These are phyloP conservation scores for Ilex paraguariensis DNA, from an alignment of 305 asterid species.

Conservation along the genomic window DNA sequence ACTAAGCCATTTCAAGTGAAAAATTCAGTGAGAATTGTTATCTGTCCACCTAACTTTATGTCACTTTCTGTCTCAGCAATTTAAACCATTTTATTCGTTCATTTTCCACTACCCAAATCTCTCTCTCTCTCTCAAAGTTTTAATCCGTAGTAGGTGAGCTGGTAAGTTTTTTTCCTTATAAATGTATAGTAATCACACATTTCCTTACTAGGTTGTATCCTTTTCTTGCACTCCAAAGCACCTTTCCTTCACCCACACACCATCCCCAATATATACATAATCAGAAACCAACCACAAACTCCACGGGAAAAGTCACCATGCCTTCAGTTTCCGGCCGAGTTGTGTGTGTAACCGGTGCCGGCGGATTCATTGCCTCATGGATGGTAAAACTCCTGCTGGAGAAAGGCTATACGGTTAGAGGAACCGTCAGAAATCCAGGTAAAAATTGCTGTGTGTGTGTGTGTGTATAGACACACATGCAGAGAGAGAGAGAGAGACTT, in stretches of 20 bases:
- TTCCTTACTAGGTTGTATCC: background rate
- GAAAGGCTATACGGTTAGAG: conserved; percentile 77
- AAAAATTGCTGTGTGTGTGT: background rate
- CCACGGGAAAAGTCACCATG: conserved; percentile 30
- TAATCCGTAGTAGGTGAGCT: background rate
- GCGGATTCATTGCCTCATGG: conserved; percentile 96
- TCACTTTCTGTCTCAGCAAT: too few species aligned
- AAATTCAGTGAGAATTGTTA: too few species aligned
- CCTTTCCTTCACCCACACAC: background rate
- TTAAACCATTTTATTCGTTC: too few species aligned
- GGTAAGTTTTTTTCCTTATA: background rate
- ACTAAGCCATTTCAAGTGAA: too few species aligned
- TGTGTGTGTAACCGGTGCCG: conserved; percentile 97
- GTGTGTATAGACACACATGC: too few species aligned
- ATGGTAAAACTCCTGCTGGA: conserved; percentile 74
- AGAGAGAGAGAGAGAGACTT: too few species aligned
- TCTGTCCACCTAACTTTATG: too few species aligned
- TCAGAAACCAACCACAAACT: background rate
- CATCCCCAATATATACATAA: background rate
- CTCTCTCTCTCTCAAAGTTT: too few species aligned
- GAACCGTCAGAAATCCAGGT: conserved; percentile 95
- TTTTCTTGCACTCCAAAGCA: background rate
- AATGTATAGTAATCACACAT: background rate
- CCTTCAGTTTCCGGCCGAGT: conserved; percentile 53
- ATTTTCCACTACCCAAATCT: too few species aligned